A percentile compares a stretch with the other conserved stretches of the same genome.
Conservation (phyloP, 2,329 filamentous ascomycete species). For the Alternaria sp. region DNA sequence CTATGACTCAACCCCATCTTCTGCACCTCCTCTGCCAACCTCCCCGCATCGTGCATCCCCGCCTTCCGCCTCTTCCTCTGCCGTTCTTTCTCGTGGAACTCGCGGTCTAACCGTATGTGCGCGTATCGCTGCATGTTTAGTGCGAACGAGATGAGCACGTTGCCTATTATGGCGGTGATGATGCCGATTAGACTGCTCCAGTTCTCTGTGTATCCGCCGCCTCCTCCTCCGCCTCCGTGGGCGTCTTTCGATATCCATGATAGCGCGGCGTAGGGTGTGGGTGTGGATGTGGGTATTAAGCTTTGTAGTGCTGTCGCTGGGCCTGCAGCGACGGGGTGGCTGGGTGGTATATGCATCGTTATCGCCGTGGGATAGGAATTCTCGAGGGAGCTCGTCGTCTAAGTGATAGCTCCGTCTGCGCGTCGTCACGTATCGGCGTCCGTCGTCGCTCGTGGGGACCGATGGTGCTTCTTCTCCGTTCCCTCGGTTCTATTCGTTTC, state of each 20-base stretch:
- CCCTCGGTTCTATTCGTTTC: background rate
- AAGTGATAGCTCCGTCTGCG: background rate
- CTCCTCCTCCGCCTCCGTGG: slow-evolving; percentile 7
- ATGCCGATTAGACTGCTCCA: slow-evolving; percentile 98
- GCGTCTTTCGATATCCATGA: slow-evolving; percentile 16
- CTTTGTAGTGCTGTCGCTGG: slow-evolving; percentile 14
- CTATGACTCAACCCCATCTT: slow-evolving; percentile 12
- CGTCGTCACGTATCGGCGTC: background rate
- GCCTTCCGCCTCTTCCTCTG: slow-evolving; percentile 37
- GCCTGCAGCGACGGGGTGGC: slow-evolving; percentile 30
- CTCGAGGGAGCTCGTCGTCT: background rate
- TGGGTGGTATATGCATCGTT: slow-evolving; percentile 35
- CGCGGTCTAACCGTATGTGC: slow-evolving; percentile 80
- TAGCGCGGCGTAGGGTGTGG: slow-evolving; percentile 8
- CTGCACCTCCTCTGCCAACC: slow-evolving; percentile 40
- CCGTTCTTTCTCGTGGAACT: slow-evolving; percentile 61
- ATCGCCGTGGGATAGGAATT: background rate
- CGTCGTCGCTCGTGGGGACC: too few species aligned
- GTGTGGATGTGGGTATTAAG: slow-evolving; percentile 14
- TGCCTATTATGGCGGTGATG: slow-evolving; percentile 87
- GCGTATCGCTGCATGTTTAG: slow-evolving; percentile 97
- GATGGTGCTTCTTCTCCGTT: background rate
- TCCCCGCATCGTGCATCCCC: slow-evolving; percentile 37
- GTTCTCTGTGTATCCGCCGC: slow-evolving; percentile 38
- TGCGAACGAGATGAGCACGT: slow-evolving; percentile 91